Evolutionary conservation across 179 eudicot genomes (phyloP), one percentile per base, ranked within the genome.

Genomic region (Silene noctiflora): DNA sequence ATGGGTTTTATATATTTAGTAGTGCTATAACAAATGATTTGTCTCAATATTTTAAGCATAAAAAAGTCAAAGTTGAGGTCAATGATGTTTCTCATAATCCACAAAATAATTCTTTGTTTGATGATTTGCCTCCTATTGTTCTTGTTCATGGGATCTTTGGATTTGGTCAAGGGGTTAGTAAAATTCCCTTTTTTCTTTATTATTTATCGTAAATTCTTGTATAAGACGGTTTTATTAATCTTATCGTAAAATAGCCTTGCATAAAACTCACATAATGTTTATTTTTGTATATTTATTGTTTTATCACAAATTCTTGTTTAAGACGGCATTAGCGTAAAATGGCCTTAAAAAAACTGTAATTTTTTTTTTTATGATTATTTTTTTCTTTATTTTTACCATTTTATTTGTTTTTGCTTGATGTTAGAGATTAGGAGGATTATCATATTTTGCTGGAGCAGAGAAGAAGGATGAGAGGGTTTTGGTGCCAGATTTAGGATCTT

Each of bases 381-480:
- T 70, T 75, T 51, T 61, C 56, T 7, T 66, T 42, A 4, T 65
- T 13, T 62, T 12, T 68, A 63, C 4, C 73, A 39, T 67, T 42
- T 51, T 17, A 7, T 25, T 6, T 55, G 78, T 1, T 46, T 6
- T 46, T 79, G 59, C 20, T 42, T 66, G 8, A 64, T 72, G 75
- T 11, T 78, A 95, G 99, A 92, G 86, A 84, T 80, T 95, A 68
- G 97, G 97, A 55, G 96, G 93, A 27, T 77, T 95, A 48, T 95
- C 99, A 1, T 94, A 94, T 81, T 94, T 94, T 73, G 98, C 88
- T 51, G 98, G 98, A 21, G 98, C 98, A 3, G 98, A 94, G 91
- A 94, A 86, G 88, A 94, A 91, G 83, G 98, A 92, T 86, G 98
- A 89, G 39, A 88, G 91, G 81, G 98, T 92, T 85, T 81, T 94